These are phyloP conservation scores for Mycena alexandri DNA, from an alignment of 768 basidiomycete genomes.

Conservation along the genomic window DNA sequence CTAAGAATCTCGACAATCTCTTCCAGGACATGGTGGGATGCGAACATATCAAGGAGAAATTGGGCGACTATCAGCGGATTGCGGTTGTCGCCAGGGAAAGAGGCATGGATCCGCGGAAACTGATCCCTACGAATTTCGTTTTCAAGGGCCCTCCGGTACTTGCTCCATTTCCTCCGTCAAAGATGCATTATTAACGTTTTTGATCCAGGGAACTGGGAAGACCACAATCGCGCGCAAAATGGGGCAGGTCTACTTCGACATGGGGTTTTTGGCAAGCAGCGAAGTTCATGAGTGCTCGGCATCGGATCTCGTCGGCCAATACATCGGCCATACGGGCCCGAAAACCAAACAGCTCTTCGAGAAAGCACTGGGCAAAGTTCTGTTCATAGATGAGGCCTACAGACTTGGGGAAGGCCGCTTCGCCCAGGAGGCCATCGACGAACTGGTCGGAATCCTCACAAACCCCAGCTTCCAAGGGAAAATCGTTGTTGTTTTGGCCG, in stretches of 20 bases:
- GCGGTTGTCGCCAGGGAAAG: slow-evolving; percentile 60
- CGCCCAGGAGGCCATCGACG: slow-evolving; percentile 79
- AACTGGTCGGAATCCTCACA: slow-evolving; percentile 73
- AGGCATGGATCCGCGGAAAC: slow-evolving; percentile 56
- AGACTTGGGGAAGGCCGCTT: slow-evolving; percentile 71
- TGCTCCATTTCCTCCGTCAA: too few species aligned
- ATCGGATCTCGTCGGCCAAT: slow-evolving; percentile 76
- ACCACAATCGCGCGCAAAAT: slow-evolving; percentile 65
- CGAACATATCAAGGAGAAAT: slow-evolving; percentile 62
- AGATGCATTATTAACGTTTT: slow-evolving; percentile 49
- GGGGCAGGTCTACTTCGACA: slow-evolving; percentile 64
- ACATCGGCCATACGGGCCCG: slow-evolving; percentile 78
- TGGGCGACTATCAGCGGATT: slow-evolving; percentile 59
- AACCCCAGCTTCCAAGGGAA: slow-evolving; percentile 67
- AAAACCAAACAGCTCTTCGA: slow-evolving; percentile 71
- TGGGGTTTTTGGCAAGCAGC: slow-evolving; percentile 59
- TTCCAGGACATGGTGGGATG: slow-evolving; percentile 75
- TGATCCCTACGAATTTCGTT: slow-evolving; percentile 74
- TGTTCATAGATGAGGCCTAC: slow-evolving; percentile 83
- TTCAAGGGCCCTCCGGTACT: slow-evolving; percentile 77
- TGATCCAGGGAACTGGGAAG: slow-evolving; percentile 61
- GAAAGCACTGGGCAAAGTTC: slow-evolving; percentile 73
- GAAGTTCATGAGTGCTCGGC: slow-evolving; percentile 78
- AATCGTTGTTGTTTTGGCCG: slow-evolving; percentile 75
- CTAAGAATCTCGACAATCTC: slow-evolving; percentile 62